Evolutionary conservation across 2,329 filamentous ascomycete genomes (phyloP), one percentile per base, ranked within the genome.

Genomic region (Sclerotinia sclerotiorum): DNA sequence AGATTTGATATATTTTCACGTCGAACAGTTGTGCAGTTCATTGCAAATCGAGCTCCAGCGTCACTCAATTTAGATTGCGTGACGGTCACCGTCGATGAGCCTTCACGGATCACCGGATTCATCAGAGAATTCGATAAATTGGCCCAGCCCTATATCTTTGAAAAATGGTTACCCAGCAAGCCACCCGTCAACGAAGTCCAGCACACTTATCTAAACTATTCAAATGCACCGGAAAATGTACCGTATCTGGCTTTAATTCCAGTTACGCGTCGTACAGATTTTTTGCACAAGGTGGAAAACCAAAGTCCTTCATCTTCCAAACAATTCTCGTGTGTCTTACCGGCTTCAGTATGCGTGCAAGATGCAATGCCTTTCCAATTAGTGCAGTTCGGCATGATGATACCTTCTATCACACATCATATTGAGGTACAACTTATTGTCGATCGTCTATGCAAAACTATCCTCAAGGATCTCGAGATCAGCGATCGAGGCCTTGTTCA

Each of bases 331-430:
- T 74, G 79, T 6, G 80, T 84, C 6, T 75, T 89, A 4, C 83
- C 84, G 0, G 75, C 81, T 1, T 72, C 79, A 0, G 79, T 79
- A n/a, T 86, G 87, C 66, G 82, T 76, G 0, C 77, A 85, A 0
- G 87, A 89, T 69, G 72, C 73, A 2, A 73, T 86, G 2, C 81
- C 83, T 0, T 74, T 80, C 8, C 77, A 70, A 27, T 71, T 74
- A 35, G 61, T 74, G n/a, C 74, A 74, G 57, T 82, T 88, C 39
- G 86, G 83, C 2, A 81, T 89, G 65, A 82, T 95, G 49, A 83
- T 95, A 6, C 93, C 94, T 0, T 88, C 88, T 0, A 86, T 97
- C 48, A 80, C 91, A 21, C 86, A 92, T 72, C 85, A 86, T n/a
- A 74, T 94, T 2, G 90, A 91, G 71, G 81, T 87, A 0, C 81